phyloP scores from a whole-genome alignment of 2,329 filamentous ascomycete species.

The Pestalotiopsis sp. region DNA sequence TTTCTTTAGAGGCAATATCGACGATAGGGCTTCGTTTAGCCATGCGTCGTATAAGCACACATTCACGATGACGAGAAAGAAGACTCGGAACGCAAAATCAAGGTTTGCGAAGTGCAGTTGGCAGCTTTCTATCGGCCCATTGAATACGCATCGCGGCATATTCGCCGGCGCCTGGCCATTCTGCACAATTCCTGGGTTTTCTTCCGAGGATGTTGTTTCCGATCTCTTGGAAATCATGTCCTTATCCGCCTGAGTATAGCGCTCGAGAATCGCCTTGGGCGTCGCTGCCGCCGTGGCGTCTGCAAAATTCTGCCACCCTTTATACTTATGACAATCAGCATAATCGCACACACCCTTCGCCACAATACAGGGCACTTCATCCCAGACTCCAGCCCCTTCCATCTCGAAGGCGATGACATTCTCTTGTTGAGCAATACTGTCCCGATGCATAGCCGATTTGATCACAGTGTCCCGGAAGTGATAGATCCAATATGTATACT shows the following conservation, averaged over 20 bases:
- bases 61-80: no score
- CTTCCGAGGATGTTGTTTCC: background rate
- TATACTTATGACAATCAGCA: slow-evolving; percentile 3
- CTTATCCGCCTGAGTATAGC: background rate
- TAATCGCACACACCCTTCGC: slow-evolving; percentile 1
- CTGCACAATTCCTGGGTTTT: background rate
- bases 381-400: slow-evolving; percentile 6
- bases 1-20: no score
- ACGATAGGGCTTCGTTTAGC: no score
- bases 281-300: background rate
- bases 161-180: background rate
- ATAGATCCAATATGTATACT: background rate
- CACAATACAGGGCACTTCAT: background rate
- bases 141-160: background rate
- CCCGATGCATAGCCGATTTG: background rate
- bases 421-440: slow-evolving; percentile 1
- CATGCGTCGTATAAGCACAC: no score
- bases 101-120: no score
- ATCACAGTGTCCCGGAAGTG: slow-evolving; percentile 1
- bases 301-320: background rate
- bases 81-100: no score
- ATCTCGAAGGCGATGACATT: slow-evolving; percentile 3
- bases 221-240: background rate
- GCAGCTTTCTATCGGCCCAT: no score
- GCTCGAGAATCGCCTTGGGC: background rate